Conservation (phyloP, 208 protist species). For the Wallacemonas rigidus region DNA sequence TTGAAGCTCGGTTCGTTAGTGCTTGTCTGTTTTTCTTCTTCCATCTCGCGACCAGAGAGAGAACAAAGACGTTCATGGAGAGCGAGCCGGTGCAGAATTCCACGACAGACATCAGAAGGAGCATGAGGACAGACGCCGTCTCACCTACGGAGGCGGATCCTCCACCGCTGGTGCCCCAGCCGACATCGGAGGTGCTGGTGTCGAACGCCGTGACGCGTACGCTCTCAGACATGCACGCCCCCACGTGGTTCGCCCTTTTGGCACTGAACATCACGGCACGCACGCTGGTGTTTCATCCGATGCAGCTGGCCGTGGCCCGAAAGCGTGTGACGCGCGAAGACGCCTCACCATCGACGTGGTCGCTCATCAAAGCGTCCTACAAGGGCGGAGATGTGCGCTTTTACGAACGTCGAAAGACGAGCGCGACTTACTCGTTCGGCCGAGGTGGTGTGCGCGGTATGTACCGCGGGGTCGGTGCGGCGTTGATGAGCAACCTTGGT, state of each 20-base stretch:
- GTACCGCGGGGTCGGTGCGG: slow-evolving; percentile 79
- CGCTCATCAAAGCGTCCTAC: slow-evolving; percentile 53
- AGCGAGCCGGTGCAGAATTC: neutral
- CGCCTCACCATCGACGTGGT: slow-evolving; percentile 43
- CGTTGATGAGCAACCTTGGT: slow-evolving; percentile 66
- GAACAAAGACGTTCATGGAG: too few relatives aligned
- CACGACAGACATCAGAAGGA: neutral
- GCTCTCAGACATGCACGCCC: slow-evolving; percentile 78
- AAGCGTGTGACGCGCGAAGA: slow-evolving; percentile 79
- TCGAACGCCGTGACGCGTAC: slow-evolving; percentile 81
- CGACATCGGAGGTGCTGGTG: slow-evolving; percentile 16
- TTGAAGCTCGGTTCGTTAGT: slow-evolving; percentile 14
- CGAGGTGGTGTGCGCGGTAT: slow-evolving; percentile 55
- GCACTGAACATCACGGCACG: slow-evolving; percentile 59
- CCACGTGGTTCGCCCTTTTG: slow-evolving; percentile 77
- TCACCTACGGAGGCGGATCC: neutral
- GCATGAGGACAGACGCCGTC: neutral
- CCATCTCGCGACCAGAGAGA: too few relatives aligned
- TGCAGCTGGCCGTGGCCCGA: slow-evolving; percentile 73
- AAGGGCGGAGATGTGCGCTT: slow-evolving; percentile 36
- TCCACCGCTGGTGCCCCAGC: neutral
- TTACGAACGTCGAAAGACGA: neutral
- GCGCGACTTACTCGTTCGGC: slow-evolving; percentile 36
- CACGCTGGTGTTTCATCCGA: slow-evolving; percentile 80
- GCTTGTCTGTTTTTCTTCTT: slow-evolving; percentile 15